Conservation (phyloP, 1,284 basidiomycete genomes). For the Meripilus lineatus region DNA sequence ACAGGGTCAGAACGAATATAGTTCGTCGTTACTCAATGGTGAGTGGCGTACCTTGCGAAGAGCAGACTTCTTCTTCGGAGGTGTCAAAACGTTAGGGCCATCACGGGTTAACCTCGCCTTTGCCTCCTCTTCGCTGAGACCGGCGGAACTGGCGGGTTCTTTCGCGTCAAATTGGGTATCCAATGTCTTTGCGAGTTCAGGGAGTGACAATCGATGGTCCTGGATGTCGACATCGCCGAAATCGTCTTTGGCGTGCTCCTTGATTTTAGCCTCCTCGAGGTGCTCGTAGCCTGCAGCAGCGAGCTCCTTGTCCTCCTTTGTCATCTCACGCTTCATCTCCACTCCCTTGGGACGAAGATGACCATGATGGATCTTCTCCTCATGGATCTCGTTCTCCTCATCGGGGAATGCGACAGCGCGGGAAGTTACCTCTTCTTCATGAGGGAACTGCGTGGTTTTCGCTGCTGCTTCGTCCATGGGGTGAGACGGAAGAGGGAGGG, state of each 20-base stretch:
- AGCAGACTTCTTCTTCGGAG: constrained; percentile 64
- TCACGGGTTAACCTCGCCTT: constrained; percentile 45
- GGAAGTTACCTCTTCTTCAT: constrained; percentile 20
- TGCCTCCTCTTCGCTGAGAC: constrained; percentile 53
- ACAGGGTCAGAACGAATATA: constrained; percentile 5
- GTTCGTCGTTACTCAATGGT: constrained; percentile 7
- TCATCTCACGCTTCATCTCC: constrained; percentile 57
- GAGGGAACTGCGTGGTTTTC: constrained; percentile 16
- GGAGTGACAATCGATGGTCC: constrained; percentile 48
- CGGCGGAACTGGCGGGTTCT: constrained; percentile 44
- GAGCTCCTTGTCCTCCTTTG: constrained; percentile 62
- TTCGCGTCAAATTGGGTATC: constrained; percentile 48
- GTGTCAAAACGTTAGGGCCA: constrained; percentile 58
- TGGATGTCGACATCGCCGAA: constrained; percentile 45
- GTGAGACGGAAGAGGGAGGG: constrained; percentile 5
- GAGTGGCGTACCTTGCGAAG: constrained; percentile 46
- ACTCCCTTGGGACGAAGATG: constrained; percentile 41
- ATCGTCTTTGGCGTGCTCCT: constrained; percentile 23
- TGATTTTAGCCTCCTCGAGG: constrained; percentile 41
- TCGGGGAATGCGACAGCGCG: constrained; percentile 45
- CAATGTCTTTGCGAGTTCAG: constrained; percentile 36
- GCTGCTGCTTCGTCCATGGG: constrained; percentile 16
- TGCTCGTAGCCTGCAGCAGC: constrained; percentile 66
- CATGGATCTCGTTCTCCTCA: constrained; percentile 32
- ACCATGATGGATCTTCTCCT: constrained; percentile 36